Evolutionary conservation across 2,329 filamentous ascomycete genomes (phyloP), one percentile per base, ranked within the genome.

Genomic region (Cadophora gregata): DNA sequence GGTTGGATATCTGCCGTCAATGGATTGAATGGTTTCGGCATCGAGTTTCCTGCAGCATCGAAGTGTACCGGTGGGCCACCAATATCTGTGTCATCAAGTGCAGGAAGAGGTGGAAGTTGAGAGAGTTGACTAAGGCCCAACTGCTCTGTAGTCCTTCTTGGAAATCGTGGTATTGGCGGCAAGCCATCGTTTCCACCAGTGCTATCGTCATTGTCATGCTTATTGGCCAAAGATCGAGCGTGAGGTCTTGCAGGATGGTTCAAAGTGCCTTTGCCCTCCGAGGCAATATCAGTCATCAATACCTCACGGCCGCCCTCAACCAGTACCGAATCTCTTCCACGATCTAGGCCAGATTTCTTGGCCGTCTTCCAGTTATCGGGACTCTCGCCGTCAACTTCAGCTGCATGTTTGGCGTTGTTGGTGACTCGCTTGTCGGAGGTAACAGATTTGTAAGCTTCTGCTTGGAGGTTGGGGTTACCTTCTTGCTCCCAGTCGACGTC

Each of bases 61-160:
- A 82, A 80, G 64, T 83, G 84, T 25, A 87, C 77, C n/a, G 88
- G 83, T 24, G 92, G 91, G 0, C 91, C 92, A 36, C 91, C 90
- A 75, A 93, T 95, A 74, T 97, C 93, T 5, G 89, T 91, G 74
- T 97, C 94, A 72, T 94, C 93, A 16, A 83, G 81, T 3, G 85
- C 75, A 4, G 92, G 92, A 4, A 96, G 81, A 2, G 88, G 83
- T 16, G 92, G 90, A 10, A 94, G 82, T 75, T 93, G 90, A 29
- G 87, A 90, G 9, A 90, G 82, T 58, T 87, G 84, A 14, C 88
- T 84, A n/a, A 93, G 80, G 0, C 89, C 90, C 8, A 92, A 80
- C 71, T 89, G 85, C n/a, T 86, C 82, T 1, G 88, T 91, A 36
- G 87, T 88, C 71, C 87, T 83, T 45, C 88, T 84, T 59, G 85